Evolutionary conservation across 257 asterid genomes (phyloP).

Genomic region (Penstemon barbatus): DNA sequence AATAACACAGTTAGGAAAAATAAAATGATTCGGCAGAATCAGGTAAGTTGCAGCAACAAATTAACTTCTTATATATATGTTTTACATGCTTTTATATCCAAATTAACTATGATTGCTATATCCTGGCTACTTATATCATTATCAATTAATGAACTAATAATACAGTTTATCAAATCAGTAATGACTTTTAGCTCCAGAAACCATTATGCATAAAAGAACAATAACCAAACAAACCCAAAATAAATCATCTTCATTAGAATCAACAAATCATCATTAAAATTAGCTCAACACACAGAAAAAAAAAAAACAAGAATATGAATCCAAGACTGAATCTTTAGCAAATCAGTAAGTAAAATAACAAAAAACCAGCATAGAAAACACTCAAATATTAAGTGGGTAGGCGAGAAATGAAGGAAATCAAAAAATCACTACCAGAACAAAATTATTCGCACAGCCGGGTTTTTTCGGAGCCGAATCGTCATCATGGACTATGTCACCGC

Average conservation of each 20-base stretch:
- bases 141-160: not conserved
- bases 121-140: not conserved
- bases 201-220: not conserved
- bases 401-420: not conserved
- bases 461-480: conserved; percentile 55
- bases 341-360: conserved; percentile 6
- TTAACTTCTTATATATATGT: not conserved
- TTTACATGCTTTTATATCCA: not conserved
- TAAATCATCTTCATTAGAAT: not conserved
- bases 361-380: conserved; percentile 6
- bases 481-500: conserved; percentile 81
- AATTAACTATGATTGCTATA: not conserved
- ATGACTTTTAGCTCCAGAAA: not conserved
- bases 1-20: not conserved
- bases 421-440: conserved; percentile 61
- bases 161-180: not conserved
- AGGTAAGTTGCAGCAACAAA: not conserved
- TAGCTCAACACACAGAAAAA: not conserved
- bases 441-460: conserved; percentile 89
- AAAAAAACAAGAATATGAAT: conserved; percentile 2
- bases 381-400: conserved; percentile 16
- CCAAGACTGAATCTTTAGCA: conserved; percentile 25
- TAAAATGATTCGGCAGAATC: not conserved
- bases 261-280: not conserved
- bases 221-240: not conserved